A percentile compares a stretch with the other conserved stretches of the same genome.
These are phyloP conservation scores for Phylloporus sp. DNA, from an alignment of 768 basidiomycete species.

Conservation along the genomic window DNA sequence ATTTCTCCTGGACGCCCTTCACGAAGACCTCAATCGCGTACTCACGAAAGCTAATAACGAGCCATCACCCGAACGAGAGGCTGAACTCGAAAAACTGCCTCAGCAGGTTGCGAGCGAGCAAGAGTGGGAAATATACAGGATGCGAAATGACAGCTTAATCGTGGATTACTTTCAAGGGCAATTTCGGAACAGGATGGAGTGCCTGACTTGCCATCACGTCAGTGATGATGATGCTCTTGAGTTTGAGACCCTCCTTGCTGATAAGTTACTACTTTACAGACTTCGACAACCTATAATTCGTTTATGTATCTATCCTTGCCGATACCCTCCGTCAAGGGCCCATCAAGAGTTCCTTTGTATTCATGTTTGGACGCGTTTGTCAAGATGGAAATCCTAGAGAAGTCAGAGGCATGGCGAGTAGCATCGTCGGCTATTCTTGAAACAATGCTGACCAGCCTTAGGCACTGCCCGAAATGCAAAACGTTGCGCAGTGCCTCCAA, in stretches of 20 bases:
- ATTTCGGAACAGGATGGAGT: conserved; percentile 85
- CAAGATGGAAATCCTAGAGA: conserved; percentile 84
- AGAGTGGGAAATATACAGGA: conserved; percentile 89
- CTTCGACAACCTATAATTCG: conserved; percentile 94
- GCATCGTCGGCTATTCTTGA: background rate
- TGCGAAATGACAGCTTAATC: conserved; percentile 88
- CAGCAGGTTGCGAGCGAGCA: conserved; percentile 85
- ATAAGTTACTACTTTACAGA: conserved; percentile 44
- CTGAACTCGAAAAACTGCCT: conserved; percentile 82
- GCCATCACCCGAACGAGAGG: conserved; percentile 76
- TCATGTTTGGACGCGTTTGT: conserved; percentile 90
- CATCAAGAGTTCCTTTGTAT: conserved; percentile 62
- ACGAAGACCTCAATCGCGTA: conserved; percentile 85
- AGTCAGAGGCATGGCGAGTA: conserved; percentile 87
- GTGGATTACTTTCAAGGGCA: conserved; percentile 99
- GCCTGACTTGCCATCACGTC: conserved; percentile 87
- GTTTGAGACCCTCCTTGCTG: conserved; percentile 6
- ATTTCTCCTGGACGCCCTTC: conserved; percentile 88
- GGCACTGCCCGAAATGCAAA: conserved; percentile 97
- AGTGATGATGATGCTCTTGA: conserved; percentile 13
- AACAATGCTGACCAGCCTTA: conserved; percentile 27
- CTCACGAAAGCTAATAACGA: conserved; percentile 64
- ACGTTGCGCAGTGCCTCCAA: conserved; percentile 81
- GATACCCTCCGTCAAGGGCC: conserved; percentile 62
- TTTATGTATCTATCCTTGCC: conserved; percentile 95